A percentile compares a stretch with the other conserved stretches of the same genome.
Evolutionary conservation across 2,329 filamentous ascomycete species (phyloP).

Genomic region (Arachnomyces sp.): DNA sequence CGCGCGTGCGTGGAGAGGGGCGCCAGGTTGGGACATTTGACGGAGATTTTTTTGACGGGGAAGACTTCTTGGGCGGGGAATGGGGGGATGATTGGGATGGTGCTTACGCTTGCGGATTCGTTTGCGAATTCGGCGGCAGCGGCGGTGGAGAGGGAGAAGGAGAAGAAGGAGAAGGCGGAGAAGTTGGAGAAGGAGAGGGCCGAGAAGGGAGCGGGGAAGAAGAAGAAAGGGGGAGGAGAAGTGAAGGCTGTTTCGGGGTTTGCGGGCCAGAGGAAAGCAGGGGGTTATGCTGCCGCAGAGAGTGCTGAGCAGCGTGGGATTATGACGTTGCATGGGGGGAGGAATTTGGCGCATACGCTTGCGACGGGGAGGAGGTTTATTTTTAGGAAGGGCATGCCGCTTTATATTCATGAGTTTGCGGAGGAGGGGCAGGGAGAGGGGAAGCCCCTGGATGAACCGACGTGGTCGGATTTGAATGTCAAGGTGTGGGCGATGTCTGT

Average conservation of each 20-base stretch:
- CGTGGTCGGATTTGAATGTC: slow-evolving; percentile 68
- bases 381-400: slow-evolving; percentile 70
- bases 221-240: slow-evolving; percentile 13
- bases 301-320: slow-evolving; percentile 22
- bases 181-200: slow-evolving; percentile 22
- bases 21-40: slow-evolving; percentile 54
- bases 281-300: slow-evolving; percentile 4
- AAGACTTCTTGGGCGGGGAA: slow-evolving; percentile 63
- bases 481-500: slow-evolving; percentile 77
- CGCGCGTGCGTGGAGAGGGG: slow-evolving; percentile 63
- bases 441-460: slow-evolving; percentile 43
- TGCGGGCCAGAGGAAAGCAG: not conserved
- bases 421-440: slow-evolving; percentile 10
- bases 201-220: slow-evolving; percentile 19
- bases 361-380: slow-evolving; percentile 80
- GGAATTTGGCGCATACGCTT: slow-evolving; percentile 66
- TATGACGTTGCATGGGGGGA: slow-evolving; percentile 66
- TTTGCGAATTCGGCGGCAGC: slow-evolving; percentile 41
- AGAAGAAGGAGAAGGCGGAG: slow-evolving; percentile 26
- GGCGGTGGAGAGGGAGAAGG: slow-evolving; percentile 32
- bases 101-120: slow-evolving; percentile 73
- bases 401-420: slow-evolving; percentile 60
- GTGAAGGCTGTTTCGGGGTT: not conserved
- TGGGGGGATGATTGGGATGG: slow-evolving; percentile 75
- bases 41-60: slow-evolving; percentile 77